These are phyloP conservation scores for Beauveria asiatica DNA, from an alignment of 2,329 filamentous ascomycete species.

Conservation along the genomic window DNA sequence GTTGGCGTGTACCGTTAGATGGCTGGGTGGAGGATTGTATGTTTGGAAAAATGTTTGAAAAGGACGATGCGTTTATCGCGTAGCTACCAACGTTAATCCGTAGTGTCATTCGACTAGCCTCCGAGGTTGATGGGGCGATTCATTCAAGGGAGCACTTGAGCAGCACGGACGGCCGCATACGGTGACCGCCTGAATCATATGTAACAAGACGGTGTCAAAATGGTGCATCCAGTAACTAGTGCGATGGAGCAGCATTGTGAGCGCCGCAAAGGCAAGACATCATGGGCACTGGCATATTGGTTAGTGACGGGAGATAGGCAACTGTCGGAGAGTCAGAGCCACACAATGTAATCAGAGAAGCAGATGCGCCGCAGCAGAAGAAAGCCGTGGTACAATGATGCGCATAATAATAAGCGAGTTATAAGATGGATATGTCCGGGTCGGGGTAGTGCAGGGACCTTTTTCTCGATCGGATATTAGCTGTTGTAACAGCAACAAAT, in stretches of 20 bases:
- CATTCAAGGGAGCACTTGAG: no score
- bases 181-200: not conserved
- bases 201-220: not conserved
- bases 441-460: not conserved
- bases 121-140: no score
- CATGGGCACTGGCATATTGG: not conserved
- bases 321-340: not conserved
- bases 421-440: not conserved
- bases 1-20: no score
- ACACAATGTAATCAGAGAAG: not conserved
- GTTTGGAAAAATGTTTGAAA: no score
- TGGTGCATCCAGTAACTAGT: not conserved
- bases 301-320: not conserved
- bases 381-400: not conserved
- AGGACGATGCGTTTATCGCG: no score
- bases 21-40: no score
- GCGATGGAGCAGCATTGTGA: not conserved
- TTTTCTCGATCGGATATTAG: no score
- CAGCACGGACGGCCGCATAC: not conserved
- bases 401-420: no score
- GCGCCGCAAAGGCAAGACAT: not conserved
- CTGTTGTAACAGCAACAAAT: no score
- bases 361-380: not conserved
- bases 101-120: no score
- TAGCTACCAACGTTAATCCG: no score